Percentiles rank a stretch among this genome's conserved stretches.
phyloP scores from a whole-genome alignment of 345 rosid species.

The Rhodomyrtus tomentosa region DNA sequence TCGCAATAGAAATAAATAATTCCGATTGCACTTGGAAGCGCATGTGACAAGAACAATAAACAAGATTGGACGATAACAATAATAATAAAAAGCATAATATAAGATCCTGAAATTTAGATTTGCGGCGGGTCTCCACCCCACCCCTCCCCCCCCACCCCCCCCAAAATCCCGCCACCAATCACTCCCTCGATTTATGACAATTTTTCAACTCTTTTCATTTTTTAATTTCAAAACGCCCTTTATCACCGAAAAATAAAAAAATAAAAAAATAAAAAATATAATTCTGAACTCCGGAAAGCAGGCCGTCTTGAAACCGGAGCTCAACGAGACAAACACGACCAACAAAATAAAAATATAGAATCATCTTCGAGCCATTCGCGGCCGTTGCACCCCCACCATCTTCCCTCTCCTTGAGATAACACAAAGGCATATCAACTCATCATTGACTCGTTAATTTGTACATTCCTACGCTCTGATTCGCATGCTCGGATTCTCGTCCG shows the following conservation, averaged over 20 bases:
- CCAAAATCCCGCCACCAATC: constrained; percentile 54
- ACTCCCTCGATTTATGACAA: constrained; percentile 13
- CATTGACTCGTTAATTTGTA: background rate
- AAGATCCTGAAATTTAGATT: background rate
- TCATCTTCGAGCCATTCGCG: background rate
- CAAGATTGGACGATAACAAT: background rate
- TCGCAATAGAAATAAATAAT: background rate
- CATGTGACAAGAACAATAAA: background rate
- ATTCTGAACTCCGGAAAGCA: background rate
- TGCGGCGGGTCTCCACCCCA: constrained; percentile 24
- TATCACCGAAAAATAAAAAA: background rate
- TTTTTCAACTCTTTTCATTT: background rate
- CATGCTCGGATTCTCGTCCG: background rate
- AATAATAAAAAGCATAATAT: background rate
- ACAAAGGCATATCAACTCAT: background rate
- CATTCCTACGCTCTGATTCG: background rate
- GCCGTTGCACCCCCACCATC: background rate
- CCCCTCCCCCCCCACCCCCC: no score
- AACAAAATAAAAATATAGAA: background rate
- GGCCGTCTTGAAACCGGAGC: background rate
- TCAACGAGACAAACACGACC: background rate
- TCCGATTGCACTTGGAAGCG: background rate
- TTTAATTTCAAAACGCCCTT: background rate
- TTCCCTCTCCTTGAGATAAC: background rate
- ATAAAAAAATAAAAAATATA: background rate